These are phyloP conservation scores for Tulasnella sp. DNA, from an alignment of 768 basidiomycete species.

Conservation along the genomic window DNA sequence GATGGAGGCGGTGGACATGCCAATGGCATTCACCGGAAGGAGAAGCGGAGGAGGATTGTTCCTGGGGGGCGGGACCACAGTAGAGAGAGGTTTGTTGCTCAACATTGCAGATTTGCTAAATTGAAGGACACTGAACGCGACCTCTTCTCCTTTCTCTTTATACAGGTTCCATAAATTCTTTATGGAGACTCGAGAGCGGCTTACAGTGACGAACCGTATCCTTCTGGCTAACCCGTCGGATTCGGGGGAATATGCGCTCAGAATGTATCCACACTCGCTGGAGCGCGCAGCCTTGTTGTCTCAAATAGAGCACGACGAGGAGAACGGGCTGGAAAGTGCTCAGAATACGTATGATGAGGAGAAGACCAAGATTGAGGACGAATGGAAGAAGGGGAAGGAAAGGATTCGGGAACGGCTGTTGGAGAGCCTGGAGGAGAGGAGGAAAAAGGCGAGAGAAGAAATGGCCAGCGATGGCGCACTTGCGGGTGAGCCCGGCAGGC, in stretches of 20 bases:
- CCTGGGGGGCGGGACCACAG: background rate
- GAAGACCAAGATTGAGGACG: slow-evolving; percentile 72
- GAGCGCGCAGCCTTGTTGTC: slow-evolving; percentile 73
- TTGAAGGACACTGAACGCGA: background rate
- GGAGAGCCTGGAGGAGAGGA: slow-evolving; percentile 80
- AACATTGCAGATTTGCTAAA: background rate
- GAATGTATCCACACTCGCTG: slow-evolving; percentile 66
- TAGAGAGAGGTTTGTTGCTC: slow-evolving; percentile 6
- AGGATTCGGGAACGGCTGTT: slow-evolving; percentile 70
- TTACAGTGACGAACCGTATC: slow-evolving; percentile 20
- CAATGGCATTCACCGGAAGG: slow-evolving; percentile 1
- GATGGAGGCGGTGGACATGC: background rate
- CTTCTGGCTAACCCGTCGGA: slow-evolving; percentile 22
- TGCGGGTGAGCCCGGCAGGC: slow-evolving; percentile 48
- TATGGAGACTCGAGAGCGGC: slow-evolving; percentile 22
- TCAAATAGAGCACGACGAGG: slow-evolving; percentile 63
- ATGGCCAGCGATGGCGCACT: slow-evolving; percentile 84
- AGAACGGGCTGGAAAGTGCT: slow-evolving; percentile 61
- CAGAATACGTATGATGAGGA: slow-evolving; percentile 75
- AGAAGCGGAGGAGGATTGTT: slow-evolving; percentile 9
- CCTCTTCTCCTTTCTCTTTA: background rate
- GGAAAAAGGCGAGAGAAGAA: slow-evolving; percentile 76
- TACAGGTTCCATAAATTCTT: slow-evolving; percentile 17
- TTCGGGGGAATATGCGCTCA: slow-evolving; percentile 55
- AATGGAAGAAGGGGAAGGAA: slow-evolving; percentile 72